Evolutionary conservation across 2,329 filamentous ascomycete species (phyloP).

Genomic region (Niveomyces coronatus): DNA sequence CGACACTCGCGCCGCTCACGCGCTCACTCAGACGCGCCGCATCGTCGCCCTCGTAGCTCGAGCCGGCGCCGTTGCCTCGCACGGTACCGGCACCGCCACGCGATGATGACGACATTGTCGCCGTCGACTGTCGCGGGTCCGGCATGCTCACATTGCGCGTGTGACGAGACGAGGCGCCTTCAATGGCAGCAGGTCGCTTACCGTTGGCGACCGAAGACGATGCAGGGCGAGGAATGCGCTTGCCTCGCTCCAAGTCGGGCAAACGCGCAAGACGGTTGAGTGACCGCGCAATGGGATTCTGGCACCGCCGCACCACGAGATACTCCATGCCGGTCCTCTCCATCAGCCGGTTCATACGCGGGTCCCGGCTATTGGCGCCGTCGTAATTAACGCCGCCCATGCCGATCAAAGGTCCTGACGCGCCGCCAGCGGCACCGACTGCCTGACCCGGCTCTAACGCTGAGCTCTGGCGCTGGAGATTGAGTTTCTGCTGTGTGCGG

Average conservation of each 20-base stretch:
- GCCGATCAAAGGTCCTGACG: constrained; percentile 37
- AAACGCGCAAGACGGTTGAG: constrained; percentile 37
- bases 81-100: constrained; percentile 27
- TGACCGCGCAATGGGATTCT: constrained; percentile 58
- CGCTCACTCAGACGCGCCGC: constrained; percentile 28
- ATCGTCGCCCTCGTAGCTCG: constrained; percentile 38
- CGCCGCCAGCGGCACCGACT: constrained; percentile 24
- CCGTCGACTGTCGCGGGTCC: constrained; percentile 20
- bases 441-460: constrained; percentile 54
- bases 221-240: constrained; percentile 35
- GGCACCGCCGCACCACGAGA: constrained; percentile 60
- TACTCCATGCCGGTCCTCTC: constrained; percentile 65
- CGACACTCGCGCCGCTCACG: constrained; percentile 40
- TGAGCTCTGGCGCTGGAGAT: constrained; percentile 63
- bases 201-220: constrained; percentile 28
- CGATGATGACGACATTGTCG: constrained; percentile 23
- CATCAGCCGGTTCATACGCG: constrained; percentile 52
- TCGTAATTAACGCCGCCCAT: constrained; percentile 47
- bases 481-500: constrained; percentile 65
- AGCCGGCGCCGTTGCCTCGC: constrained; percentile 28
- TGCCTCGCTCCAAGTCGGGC: constrained; percentile 39
- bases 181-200: constrained; percentile 18
- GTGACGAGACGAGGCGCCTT: constrained; percentile 23
- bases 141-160: constrained; percentile 30
- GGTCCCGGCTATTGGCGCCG: constrained; percentile 41